Evolutionary conservation across 306 rosid species (phyloP), one percentile per base, ranked within the genome.

Genomic region (Lathyrus tuberosus): DNA sequence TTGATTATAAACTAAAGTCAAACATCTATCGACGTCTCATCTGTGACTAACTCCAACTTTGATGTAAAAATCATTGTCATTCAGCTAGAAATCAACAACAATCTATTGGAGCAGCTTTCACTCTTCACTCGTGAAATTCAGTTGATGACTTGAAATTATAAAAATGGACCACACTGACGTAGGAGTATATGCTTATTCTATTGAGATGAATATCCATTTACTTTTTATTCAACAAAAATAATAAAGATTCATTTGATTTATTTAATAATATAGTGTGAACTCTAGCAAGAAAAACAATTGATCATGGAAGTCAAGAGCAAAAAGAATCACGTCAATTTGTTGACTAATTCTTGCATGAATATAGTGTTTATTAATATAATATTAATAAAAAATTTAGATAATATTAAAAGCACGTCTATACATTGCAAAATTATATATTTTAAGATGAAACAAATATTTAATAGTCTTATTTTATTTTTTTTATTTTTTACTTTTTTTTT

Each of bases 101-200:
- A 31, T 54, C 35, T 26, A 49, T 52, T 67, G 47, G 40, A 65
- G 72, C 46, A 15, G 59, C 7, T 61, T 73, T 72, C 76, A 62
- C 78, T 54, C 62, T 5, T 56, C 57, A 28, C 84, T 67, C 79
- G 79, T 81, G 81, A 81, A 61, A 81, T 76, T 67, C 71, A 67
- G 81, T 42, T 70, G 56, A 70, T 20, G 22, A 56, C 62, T 56
- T 56, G 18, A 56, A 56, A 24, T 62, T 58, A n/a, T 35, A 26
- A 30, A 28, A 48, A 2, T 9, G 46, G 35, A 62, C 44, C 75
- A 18, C 68, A 46, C 35, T 46, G 30, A 60, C 46, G 33, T 17
- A n/a, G 14, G 4, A 9, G 46, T 53, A 14, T 69, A 22, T 40
- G 43, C 7, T 35, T 37, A 54, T 11, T 22, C 17, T 31, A 13